Conservation (phyloP, 75 land plant species). For the Cryptomeria japonica region DNA sequence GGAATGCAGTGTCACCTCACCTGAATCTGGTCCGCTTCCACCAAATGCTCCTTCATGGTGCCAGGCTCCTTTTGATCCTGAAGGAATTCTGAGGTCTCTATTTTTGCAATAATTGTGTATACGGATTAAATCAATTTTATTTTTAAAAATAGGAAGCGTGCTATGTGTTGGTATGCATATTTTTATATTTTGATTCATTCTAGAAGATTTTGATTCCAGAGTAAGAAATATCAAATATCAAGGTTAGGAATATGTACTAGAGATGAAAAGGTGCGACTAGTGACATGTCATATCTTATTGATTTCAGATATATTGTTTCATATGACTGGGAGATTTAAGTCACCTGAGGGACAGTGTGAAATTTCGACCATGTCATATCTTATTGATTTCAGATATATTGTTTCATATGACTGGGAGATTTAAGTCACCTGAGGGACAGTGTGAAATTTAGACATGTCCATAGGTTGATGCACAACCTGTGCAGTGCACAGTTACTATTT, state of each 20-base stretch:
- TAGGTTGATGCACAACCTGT: background rate
- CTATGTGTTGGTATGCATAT: background rate
- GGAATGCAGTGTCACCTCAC: slow-evolving; percentile 69
- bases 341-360: background rate
- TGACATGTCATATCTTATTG: background rate
- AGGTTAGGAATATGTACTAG: background rate
- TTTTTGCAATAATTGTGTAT: background rate
- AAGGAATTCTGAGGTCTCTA: slow-evolving; percentile 66
- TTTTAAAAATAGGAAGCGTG: background rate
- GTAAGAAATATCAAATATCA: background rate
- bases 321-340: background rate
- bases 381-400: background rate
- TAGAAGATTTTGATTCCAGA: background rate
- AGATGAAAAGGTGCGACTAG: background rate
- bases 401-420: background rate
- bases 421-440: background rate
- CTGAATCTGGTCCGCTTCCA: slow-evolving; percentile 66
- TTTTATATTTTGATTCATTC: background rate
- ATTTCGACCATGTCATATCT: background rate
- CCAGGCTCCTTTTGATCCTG: slow-evolving; percentile 89
- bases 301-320: background rate
- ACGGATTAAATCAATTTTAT: background rate
- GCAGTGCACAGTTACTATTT: background rate
- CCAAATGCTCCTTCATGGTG: slow-evolving; percentile 85
- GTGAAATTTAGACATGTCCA: background rate